Evolutionary conservation across 1,139 yeast species (phyloP), one percentile per base, ranked within the genome.

Genomic region (Debaryomycetaceae sp.): DNA sequence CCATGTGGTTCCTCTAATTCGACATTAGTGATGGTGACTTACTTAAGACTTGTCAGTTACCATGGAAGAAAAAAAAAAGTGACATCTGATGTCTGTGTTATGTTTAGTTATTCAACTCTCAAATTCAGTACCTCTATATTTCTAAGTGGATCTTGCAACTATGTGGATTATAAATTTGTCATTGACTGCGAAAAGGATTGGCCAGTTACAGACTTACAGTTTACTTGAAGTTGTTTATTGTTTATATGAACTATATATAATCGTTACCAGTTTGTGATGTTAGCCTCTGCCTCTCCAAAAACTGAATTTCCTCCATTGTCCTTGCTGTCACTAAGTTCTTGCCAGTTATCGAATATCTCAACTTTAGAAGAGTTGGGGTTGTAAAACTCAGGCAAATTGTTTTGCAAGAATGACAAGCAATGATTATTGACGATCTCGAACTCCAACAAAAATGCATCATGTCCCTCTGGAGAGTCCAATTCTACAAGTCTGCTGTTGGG

Each of bases 381-480:
- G 67, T 78, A 79, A 45, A 76, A 70, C 18, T 81, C 84, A 1
- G 81, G 74, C 45, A 87, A 59, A 41, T 81, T 69, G 30, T 64
- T 59, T 19, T 67, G 65, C 55, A 91, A 71, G 59, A 91, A 92
- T 3, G 76, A 77, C 34, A 78, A 65, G 45, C 95, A 81, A 48
- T 84, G 71, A 31, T 75, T 67, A 59, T 94, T 87, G 43, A 92
- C 88, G 41, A 82, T 79, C 39, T 81, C 85, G 61, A 92, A 92
- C 61, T 92, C 98, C 38, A 92, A 70, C 46, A 92, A 67, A 57
- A 92, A 92, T 2, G 98, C 98, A 67, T 92, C 98, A 58, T 92
- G 98, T 14, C 98, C 98, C 55, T 92, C 98, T n/a, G 94, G 95
- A 1, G 97, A 88, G 47, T 84, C 80, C 38, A 92, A 82, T 52